phyloP scores from a whole-genome alignment of 345 rosid genomes.

The Eucalyptus polybractea region DNA sequence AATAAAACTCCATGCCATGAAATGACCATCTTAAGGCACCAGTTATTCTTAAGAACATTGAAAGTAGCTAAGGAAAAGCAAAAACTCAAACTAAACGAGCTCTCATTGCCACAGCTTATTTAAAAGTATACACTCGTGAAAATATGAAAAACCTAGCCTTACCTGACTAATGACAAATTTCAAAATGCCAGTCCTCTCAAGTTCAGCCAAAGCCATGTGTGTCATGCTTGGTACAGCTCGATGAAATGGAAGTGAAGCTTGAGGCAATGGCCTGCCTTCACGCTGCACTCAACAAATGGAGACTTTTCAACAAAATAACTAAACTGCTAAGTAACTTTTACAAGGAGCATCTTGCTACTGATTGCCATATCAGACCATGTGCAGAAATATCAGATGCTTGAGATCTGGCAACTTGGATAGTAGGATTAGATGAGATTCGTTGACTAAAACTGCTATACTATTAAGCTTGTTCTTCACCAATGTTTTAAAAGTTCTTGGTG shows the following conservation, averaged over 20 bases:
- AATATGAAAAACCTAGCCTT: background rate
- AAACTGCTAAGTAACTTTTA: background rate
- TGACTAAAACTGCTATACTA: background rate
- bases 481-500: background rate
- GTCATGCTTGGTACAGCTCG: slow-evolving; percentile 97
- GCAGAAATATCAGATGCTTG: background rate
- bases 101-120: background rate
- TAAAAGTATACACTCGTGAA: background rate
- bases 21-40: background rate
- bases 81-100: background rate
- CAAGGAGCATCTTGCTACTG: background rate
- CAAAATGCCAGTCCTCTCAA: slow-evolving; percentile 79
- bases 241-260: slow-evolving; percentile 90
- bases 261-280: slow-evolving; percentile 81
- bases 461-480: background rate
- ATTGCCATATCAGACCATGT: background rate
- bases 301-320: background rate
- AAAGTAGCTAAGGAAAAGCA: background rate
- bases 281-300: slow-evolving; percentile 34
- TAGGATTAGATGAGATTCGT: background rate
- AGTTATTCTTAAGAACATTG: background rate
- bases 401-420: background rate
- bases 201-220: slow-evolving; percentile 92
- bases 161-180: slow-evolving; percentile 95
- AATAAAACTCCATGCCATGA: background rate